phyloP scores from a whole-genome alignment of 345 rosid genomes.

The Lepidium africanum region DNA sequence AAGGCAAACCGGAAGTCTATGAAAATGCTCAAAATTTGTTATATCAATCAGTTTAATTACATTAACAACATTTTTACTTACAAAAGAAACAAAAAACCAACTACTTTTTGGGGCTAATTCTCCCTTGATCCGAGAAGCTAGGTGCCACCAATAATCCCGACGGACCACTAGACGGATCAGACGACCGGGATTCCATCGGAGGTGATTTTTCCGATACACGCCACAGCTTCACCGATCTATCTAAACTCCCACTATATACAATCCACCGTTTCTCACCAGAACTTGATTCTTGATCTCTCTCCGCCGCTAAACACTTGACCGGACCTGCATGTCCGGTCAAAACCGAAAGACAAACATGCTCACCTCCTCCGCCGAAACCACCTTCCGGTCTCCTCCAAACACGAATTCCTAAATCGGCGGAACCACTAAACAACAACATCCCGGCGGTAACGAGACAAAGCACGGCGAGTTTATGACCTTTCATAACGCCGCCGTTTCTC shows the following conservation, averaged over 20 bases:
- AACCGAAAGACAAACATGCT: constrained; percentile 56
- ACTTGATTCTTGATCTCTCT: constrained; percentile 43
- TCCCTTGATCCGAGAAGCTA: constrained; percentile 37
- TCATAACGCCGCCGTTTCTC: constrained; percentile 56
- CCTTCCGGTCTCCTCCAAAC: constrained; percentile 61
- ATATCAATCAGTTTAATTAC: neutral
- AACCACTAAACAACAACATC: constrained; percentile 67
- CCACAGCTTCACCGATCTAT: constrained; percentile 91
- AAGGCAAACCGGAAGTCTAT: neutral
- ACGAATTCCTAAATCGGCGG: constrained; percentile 75
- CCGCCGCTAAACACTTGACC: constrained; percentile 82
- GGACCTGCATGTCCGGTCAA: constrained; percentile 74
- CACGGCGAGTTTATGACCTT: constrained; percentile 74
- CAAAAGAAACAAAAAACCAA: neutral
- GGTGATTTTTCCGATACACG: constrained; percentile 58
- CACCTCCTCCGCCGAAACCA: constrained; percentile 8
- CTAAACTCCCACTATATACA: constrained; percentile 88
- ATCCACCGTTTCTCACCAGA: constrained; percentile 55
- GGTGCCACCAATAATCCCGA: constrained; percentile 22
- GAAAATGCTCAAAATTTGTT: neutral
- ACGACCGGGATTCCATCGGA: constrained; percentile 11
- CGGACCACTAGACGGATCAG: constrained; percentile 2
- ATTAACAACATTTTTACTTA: neutral
- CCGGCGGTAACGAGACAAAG: constrained; percentile 68
- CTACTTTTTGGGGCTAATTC: constrained; percentile 28